Conservation (phyloP, 2,329 filamentous ascomycete species). For the Microcera coccophila region DNA sequence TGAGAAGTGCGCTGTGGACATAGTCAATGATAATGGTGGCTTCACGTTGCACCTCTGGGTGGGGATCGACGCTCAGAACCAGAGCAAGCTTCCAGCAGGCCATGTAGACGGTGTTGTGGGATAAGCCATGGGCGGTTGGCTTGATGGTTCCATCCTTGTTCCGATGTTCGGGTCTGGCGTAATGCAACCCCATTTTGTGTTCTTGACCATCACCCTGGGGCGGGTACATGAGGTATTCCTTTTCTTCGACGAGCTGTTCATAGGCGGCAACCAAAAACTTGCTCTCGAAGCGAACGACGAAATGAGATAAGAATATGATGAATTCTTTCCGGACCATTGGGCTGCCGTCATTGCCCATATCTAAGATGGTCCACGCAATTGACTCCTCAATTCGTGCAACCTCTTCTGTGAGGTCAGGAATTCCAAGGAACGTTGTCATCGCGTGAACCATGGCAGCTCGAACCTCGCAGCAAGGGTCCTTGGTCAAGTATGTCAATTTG, state of each 20-base stretch:
- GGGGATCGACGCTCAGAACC: conserved; percentile 87
- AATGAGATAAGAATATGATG: conserved; percentile 88
- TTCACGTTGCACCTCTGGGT: conserved; percentile 85
- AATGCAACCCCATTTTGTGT: conserved; percentile 61
- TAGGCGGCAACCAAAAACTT: conserved; percentile 90
- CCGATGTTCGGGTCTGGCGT: conserved; percentile 53
- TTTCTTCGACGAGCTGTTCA: conserved; percentile 84
- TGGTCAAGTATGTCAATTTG: conserved; percentile 73
- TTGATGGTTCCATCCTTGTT: conserved; percentile 57
- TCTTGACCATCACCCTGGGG: conserved; percentile 54
- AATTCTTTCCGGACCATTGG: conserved; percentile 92
- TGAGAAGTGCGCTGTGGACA: conserved; percentile 71
- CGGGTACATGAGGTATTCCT: conserved; percentile 59
- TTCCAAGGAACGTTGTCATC: conserved; percentile 89
- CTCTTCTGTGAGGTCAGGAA: conserved; percentile 86
- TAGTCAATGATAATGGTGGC: conserved; percentile 83
- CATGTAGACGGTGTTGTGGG: conserved; percentile 86
- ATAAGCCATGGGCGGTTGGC: conserved; percentile 55
- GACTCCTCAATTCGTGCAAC: conserved; percentile 87
- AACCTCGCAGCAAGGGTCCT: conserved; percentile 87
- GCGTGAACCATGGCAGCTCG: conserved; percentile 90
- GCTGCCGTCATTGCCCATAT: conserved; percentile 91
- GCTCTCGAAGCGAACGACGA: conserved; percentile 83
- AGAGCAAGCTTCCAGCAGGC: conserved; percentile 92
- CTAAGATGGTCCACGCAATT: conserved; percentile 80